Conservation (phyloP, 768 basidiomycete genomes). For the Clathrus columnatus region DNA sequence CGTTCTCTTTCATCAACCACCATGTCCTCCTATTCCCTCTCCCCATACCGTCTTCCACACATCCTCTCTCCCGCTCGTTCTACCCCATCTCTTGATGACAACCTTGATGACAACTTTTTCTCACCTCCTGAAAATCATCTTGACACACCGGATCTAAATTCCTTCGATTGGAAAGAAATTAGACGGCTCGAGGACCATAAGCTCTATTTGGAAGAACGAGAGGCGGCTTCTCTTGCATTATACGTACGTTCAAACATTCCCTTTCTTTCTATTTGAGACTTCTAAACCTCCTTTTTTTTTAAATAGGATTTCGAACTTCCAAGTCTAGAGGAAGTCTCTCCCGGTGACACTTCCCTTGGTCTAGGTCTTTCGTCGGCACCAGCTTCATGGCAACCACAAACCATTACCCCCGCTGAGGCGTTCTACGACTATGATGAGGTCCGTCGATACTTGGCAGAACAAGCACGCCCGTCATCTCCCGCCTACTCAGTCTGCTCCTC, state of each 20-base stretch:
- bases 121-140: constrained; percentile 3
- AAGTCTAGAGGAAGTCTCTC: background rate
- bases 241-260: background rate
- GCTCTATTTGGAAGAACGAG: background rate
- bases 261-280: background rate
- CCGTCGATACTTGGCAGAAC: background rate
- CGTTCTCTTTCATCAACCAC: background rate
- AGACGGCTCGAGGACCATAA: background rate
- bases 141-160: background rate
- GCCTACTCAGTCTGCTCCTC: background rate
- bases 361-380: background rate
- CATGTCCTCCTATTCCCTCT: background rate
- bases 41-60: background rate
- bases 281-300: background rate
- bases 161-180: background rate
- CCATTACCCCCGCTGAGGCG: background rate
- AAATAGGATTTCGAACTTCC: background rate
- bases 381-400: background rate
- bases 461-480: constrained; percentile 5
- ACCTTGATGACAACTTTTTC: background rate
- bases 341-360: background rate
- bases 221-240: background rate
- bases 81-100: constrained; percentile 3
- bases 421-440: constrained; percentile 7
- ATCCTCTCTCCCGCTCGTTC: constrained; percentile 2